Conservation (phyloP, 164 flowering plant species). For the Cinnamomum chago region DNA sequence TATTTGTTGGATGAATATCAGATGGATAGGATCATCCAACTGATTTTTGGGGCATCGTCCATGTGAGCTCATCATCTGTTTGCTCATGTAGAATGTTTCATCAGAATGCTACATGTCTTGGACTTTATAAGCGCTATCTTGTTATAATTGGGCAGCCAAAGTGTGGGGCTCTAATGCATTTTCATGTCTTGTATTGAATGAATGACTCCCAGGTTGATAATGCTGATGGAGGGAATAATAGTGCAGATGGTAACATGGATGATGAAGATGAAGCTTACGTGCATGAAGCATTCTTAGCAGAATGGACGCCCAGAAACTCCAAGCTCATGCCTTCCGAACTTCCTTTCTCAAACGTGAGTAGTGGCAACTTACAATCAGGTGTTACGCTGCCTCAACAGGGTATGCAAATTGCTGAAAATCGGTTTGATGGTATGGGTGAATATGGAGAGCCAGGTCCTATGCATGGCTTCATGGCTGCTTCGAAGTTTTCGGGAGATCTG, state of each 20-base stretch:
- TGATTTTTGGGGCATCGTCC: neutral
- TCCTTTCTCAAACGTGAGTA: conserved; percentile 15
- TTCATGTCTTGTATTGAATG: conserved; percentile 14
- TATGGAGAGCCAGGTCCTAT: conserved; percentile 14
- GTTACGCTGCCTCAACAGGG: conserved; percentile 12
- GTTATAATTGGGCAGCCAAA: no score
- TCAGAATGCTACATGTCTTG: no score
- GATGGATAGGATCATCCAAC: neutral
- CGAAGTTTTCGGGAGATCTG: conserved; percentile 13
- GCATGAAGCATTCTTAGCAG: conserved; percentile 84
- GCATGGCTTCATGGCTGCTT: conserved; percentile 24
- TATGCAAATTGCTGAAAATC: conserved; percentile 18
- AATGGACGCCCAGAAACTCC: conserved; percentile 57
- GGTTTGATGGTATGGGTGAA: conserved; percentile 8
- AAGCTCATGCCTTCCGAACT: conserved; percentile 17
- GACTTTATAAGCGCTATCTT: no score
- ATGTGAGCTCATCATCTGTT: neutral
- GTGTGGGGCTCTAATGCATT: no score
- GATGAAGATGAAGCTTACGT: conserved; percentile 70
- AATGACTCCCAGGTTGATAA: conserved; percentile 47
- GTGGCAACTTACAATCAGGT: conserved; percentile 15
- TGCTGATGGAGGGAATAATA: conserved; percentile 32
- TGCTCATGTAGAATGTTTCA: neutral
- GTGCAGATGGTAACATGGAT: conserved; percentile 46
- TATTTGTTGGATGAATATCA: no score